Conservation (phyloP, 2,329 filamentous ascomycete genomes). For the Decorospora gaudefroyi region DNA sequence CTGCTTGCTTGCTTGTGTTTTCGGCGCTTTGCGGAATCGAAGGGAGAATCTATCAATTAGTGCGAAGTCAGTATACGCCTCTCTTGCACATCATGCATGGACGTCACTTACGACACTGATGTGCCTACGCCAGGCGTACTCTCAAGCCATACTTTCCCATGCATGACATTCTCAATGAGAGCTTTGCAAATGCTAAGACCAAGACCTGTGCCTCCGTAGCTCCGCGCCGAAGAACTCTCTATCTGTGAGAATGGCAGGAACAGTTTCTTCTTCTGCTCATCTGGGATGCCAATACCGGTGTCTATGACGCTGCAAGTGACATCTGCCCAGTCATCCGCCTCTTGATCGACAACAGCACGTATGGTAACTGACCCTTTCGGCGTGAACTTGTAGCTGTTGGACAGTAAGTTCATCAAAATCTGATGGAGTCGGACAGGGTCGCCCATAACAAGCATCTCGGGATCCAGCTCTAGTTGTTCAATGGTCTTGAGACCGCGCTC, state of each 20-base stretch:
- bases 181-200: conserved; percentile 94
- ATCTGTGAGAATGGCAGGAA: conserved; percentile 94
- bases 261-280: conserved; percentile 78
- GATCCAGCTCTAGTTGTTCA: conserved; percentile 60
- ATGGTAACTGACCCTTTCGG: conserved; percentile 85
- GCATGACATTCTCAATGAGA: conserved; percentile 89
- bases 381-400: conserved; percentile 94
- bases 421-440: conserved; percentile 58
- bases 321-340: conserved; percentile 70
- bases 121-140: conserved; percentile 74
- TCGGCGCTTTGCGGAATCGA: conserved; percentile 79
- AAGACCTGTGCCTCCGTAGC: conserved; percentile 89
- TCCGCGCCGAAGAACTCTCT: conserved; percentile 84
- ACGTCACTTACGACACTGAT: too few relatives aligned
- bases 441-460: conserved; percentile 58
- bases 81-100: too few relatives aligned
- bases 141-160: conserved; percentile 80
- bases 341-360: conserved; percentile 70
- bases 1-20: conserved; percentile 58
- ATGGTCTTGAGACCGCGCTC: conserved; percentile 64
- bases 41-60: conserved; percentile 85
- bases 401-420: conserved; percentile 76
- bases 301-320: conserved; percentile 86
- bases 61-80: too few relatives aligned
- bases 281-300: conserved; percentile 87